These are phyloP conservation scores for Hanseniaspora nectarophila DNA, from an alignment of 805 yeast genomes.

Conservation along the genomic window DNA sequence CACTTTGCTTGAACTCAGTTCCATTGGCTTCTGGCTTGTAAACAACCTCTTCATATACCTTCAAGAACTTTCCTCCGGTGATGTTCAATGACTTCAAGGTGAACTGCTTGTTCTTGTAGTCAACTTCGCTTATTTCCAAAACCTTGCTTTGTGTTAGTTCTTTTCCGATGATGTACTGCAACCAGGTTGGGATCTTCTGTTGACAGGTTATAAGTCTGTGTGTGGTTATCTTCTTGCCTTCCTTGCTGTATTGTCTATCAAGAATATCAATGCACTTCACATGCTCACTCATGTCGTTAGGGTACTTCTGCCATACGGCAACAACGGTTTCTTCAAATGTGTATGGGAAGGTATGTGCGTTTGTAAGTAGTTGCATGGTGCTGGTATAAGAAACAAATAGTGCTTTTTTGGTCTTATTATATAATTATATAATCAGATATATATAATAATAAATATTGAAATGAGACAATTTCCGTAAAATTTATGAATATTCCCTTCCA, in stretches of 20 bases:
- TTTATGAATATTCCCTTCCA: too few relatives aligned
- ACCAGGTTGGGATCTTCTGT: conserved; percentile 79
- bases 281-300: conserved; percentile 86
- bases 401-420: too few relatives aligned
- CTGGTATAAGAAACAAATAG: background rate
- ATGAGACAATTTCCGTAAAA: too few relatives aligned
- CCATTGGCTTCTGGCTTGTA: conserved; percentile 53
- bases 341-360: conserved; percentile 59
- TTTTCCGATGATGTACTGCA: conserved; percentile 60
- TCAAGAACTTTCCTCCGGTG: conserved; percentile 62
- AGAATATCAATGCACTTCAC: conserved; percentile 88
- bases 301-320: conserved; percentile 94
- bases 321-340: conserved; percentile 92
- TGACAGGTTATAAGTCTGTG: conserved; percentile 83
- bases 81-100: conserved; percentile 77
- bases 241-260: conserved; percentile 51
- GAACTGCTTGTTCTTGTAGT: conserved; percentile 49
- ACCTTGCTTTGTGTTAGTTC: conserved; percentile 56
- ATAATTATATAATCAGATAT: too few relatives aligned
- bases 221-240: conserved; percentile 48
- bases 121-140: conserved; percentile 79
- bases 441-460: too few relatives aligned
- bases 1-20: conserved; percentile 69
- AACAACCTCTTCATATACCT: conserved; percentile 77
- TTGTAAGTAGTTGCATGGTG: conserved; percentile 66